Evolutionary conservation across 78 protist species (phyloP).

Genomic region (Andalucia godoyi): DNA sequence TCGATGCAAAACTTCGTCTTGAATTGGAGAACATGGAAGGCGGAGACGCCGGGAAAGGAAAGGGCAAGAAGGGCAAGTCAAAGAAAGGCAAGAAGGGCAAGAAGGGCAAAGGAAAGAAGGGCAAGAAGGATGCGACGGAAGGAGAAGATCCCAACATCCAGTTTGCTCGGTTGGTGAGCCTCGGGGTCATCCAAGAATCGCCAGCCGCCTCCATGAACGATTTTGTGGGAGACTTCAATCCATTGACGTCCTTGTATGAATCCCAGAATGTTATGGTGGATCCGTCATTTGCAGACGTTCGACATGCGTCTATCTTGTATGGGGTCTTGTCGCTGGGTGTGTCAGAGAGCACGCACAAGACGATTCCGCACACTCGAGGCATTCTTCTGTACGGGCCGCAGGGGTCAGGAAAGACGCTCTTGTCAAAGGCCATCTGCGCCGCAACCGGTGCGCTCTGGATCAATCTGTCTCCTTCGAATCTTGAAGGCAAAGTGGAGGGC

Average conservation of each 20-base stretch:
- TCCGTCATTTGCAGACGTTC: slow-evolving; percentile 16
- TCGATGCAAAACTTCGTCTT: slow-evolving; percentile 2
- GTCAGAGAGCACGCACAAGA: not conserved
- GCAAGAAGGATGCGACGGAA: not conserved
- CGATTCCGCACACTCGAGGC: not conserved
- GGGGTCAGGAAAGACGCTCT: slow-evolving; percentile 36
- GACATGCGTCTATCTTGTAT: slow-evolving; percentile 22
- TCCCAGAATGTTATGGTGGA: too few species aligned
- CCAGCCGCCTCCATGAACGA: too few species aligned
- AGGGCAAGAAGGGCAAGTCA: slow-evolving; percentile 15
- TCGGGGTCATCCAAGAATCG: too few species aligned
- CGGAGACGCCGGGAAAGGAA: not conserved
- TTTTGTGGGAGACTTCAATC: too few species aligned
- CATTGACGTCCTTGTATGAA: too few species aligned
- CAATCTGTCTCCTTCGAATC: slow-evolving; percentile 20
- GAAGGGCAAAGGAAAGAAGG: not conserved
- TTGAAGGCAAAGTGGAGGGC: not conserved
- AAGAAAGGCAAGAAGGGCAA: not conserved
- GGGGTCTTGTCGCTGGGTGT: slow-evolving; percentile 33
- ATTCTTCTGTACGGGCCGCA: slow-evolving; percentile 16
- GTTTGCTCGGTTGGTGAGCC: too few species aligned
- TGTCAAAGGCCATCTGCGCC: slow-evolving; percentile 25
- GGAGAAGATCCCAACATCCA: not conserved
- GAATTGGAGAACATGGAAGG: slow-evolving; percentile 3
- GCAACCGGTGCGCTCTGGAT: slow-evolving; percentile 26